phyloP scores from a whole-genome alignment of 176 grass and related monocot species.

The Carex parvula region DNA sequence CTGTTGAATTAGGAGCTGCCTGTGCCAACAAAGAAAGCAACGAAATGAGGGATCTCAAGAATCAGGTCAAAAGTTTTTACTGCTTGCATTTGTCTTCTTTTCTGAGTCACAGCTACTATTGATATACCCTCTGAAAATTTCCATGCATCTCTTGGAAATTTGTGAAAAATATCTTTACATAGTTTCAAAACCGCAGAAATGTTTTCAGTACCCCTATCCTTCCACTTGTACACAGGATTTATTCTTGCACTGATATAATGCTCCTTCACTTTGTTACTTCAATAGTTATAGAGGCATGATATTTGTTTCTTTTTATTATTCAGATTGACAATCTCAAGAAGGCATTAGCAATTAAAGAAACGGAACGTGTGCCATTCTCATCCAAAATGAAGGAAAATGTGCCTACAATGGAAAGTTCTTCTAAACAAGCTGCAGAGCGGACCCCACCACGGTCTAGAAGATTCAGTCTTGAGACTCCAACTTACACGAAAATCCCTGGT shows the following conservation, averaged over 20 bases:
- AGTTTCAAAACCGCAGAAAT: not conserved
- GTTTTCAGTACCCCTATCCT: not conserved
- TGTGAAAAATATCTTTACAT: not conserved
- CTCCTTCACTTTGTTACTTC: not conserved
- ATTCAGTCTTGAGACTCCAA: constrained; percentile 62
- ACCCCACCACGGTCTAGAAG: constrained; percentile 60
- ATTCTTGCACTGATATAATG: not conserved
- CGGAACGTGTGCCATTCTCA: constrained; percentile 34
- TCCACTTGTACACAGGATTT: not conserved
- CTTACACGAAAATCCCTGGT: constrained; percentile 35
- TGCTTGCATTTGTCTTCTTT: not conserved
- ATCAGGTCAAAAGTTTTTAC: constrained; percentile 50
- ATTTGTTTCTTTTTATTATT: constrained; percentile 16
- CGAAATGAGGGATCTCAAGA: constrained; percentile 80
- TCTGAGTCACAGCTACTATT: not conserved
- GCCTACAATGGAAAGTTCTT: constrained; percentile 30
- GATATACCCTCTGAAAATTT: not conserved
- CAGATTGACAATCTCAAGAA: constrained; percentile 80
- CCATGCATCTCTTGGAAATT: not conserved
- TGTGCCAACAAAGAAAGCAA: constrained; percentile 73
- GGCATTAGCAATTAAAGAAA: constrained; percentile 55
- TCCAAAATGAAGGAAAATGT: constrained; percentile 57
- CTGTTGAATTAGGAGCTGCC: constrained; percentile 73
- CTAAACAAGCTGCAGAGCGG: constrained; percentile 40
- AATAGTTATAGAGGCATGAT: not conserved